Conservation (phyloP, 176 grass and related monocot genomes). For the Cenchrus purpureus region DNA sequence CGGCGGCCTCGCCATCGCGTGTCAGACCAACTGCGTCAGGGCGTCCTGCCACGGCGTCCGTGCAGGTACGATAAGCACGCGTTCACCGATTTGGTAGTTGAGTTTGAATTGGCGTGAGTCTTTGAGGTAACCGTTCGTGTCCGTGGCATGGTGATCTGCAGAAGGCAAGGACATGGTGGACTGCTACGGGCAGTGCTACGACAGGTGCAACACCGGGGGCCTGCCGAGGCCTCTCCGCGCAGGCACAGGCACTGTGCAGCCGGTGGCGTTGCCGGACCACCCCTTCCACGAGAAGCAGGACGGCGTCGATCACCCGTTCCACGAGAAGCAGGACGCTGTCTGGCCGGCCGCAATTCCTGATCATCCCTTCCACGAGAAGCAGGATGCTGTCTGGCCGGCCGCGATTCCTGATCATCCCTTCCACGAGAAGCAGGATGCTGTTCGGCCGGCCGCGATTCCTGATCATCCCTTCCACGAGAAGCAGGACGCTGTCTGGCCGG, state of each 20-base stretch:
- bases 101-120: neutral
- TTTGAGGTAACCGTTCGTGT: neutral
- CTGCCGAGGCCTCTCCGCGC: slow-evolving; percentile 43
- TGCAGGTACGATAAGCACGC: neutral
- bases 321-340: no score
- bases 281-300: slow-evolving; percentile 17
- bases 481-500: neutral
- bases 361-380: neutral
- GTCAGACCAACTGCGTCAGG: slow-evolving; percentile 45
- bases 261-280: neutral
- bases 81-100: neutral
- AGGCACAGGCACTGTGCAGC: neutral
- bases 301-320: neutral
- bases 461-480: neutral
- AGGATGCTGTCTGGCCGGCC: neutral
- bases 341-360: no score
- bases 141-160: neutral
- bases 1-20: neutral
- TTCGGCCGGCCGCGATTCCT: neutral
- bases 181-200: slow-evolving; percentile 46
- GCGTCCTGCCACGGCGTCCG: neutral
- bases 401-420: neutral
- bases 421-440: no score
- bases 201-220: slow-evolving; percentile 30
- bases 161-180: slow-evolving; percentile 4